Base-by-base conservation (phyloP, 208 protist genomes). In the Trypanosoma platydactyli region DNA sequence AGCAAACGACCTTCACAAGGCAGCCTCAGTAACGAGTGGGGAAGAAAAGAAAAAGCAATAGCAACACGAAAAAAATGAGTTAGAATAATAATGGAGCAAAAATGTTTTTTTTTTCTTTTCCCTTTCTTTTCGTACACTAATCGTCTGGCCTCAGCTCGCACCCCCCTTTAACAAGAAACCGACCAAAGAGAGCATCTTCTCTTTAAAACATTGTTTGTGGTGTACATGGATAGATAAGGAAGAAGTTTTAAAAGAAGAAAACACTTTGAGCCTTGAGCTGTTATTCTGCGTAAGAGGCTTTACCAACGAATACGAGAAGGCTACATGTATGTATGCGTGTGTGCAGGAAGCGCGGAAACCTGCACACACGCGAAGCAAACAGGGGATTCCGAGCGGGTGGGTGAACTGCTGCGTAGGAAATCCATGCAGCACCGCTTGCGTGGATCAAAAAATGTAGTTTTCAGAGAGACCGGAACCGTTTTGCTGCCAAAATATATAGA, bases 41-140 rank as follows among this genome's bases (percentile, higher is more conserved):
- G 22, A 18, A 54, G 11, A 35, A 30, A 9, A 33, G 1, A 20
- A 5, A 54, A 29, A 22, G 6, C 3, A 15, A 38, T 16, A 42
- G n/a, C 2, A 38, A 9, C 0, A n/a, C 1, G 2, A 57, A 42
- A 0, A 42, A 42, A 20, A n/a, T 1, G 1, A 20, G 25, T 45
- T 29, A 46, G 42, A 46, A 46, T 9, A 46, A 45, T 5, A 15
- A 60, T 27, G 3, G 20, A 27, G 11, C 29, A 61, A 49, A 9
- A 27, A 42, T 24, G 45, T 50, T 50, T 50, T 5, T 50, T 51
- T 51, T 7, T 51, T 13, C 27, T 51, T 51, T 51, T 51, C 12
- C 27, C n/a, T 13, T 24, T 51, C 5, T 4, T 3, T 27, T 51
- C 27, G 7, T n/a, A 9, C 27, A 11, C 16, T 4, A 9, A 22